Evolutionary conservation across 129 eudicot genomes (phyloP).

Genomic region (Logfia minima): DNA sequence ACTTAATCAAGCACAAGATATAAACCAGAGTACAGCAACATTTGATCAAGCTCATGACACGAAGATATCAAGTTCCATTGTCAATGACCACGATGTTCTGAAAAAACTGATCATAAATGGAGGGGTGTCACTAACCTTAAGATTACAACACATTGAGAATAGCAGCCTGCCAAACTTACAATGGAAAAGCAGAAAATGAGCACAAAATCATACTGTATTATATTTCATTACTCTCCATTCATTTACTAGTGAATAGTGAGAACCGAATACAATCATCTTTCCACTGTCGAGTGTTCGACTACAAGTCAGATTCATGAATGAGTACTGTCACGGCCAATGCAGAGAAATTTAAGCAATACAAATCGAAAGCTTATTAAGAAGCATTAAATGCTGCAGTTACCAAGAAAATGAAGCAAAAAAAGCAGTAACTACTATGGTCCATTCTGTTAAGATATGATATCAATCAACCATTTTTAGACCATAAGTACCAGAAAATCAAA

Average conservation of each 20-base stretch:
- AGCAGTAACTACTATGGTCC: neutral
- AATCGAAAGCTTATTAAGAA: neutral
- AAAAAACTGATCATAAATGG: neutral
- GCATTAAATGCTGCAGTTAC: neutral
- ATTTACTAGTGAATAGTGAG: neutral
- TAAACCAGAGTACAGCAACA: slow-evolving; percentile 1
- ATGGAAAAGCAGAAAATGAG: neutral
- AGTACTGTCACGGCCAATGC: neutral
- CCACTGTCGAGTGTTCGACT: neutral
- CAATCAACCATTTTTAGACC: neutral
- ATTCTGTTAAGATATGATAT: neutral
- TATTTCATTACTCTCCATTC: neutral
- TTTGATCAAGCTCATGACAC: neutral
- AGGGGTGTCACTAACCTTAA: slow-evolving; percentile 12
- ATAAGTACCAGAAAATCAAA: neutral
- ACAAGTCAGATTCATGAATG: neutral
- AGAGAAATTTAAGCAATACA: neutral
- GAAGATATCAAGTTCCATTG: neutral
- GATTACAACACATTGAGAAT: neutral
- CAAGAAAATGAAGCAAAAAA: neutral
- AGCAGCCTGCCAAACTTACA: neutral
- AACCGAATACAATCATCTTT: neutral
- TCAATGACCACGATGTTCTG: neutral
- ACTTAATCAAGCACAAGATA: slow-evolving; percentile 25
- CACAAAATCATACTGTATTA: neutral